Base-by-base conservation (phyloP, 1,284 basidiomycete genomes). In the Nidula niveotomentosa region DNA sequence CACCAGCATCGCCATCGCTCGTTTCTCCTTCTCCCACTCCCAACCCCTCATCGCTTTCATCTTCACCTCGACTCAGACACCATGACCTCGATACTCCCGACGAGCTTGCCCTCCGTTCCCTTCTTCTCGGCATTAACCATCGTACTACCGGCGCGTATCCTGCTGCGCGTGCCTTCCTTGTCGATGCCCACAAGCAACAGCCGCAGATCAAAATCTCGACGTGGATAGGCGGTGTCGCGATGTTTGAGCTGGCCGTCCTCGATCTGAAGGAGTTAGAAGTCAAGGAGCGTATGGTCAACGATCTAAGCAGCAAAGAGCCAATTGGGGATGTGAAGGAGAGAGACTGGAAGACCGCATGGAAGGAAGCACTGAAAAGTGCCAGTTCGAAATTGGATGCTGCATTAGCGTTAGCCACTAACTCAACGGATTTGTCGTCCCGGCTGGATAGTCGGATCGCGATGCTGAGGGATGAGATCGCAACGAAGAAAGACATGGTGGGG, bases 381-480 rank as follows among this genome's bases (percentile, higher is more conserved):
- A 72, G 64, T 48, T 71, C 71, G 53, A 77, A 77, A 62, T 68
- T 91, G 41, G 83, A 85, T 53, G 67, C 71, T 56, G 84, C 85
- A 51, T 66, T 81, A 49, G 62, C 65, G 8, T 58, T 84, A 33
- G 77, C 82, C 45, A 76, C 80, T 51, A 81, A 75, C 59, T 71
- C 78, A 53, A 76, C 83, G 30, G 89, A 91, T 68, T 55, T 91
- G 63, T 81, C 80, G 41, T 84, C 83, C 54, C 71, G 89, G 63
- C 65, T 91, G 58, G 89, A 90, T 56, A 86, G 80, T 65, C 69
- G 89, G 65, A 79, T 90, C 49, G 75, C 77, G 58, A 85, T 91
- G 84, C 67, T 90, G 53, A 74, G 75, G 61, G 85, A 89, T 63
- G 88, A 91, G 79, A 85, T 91, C 59, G 71, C 63, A 65, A 65